phyloP scores from a whole-genome alignment of 495 filamentous ascomycete species.

The Lophiotrema nucula region DNA sequence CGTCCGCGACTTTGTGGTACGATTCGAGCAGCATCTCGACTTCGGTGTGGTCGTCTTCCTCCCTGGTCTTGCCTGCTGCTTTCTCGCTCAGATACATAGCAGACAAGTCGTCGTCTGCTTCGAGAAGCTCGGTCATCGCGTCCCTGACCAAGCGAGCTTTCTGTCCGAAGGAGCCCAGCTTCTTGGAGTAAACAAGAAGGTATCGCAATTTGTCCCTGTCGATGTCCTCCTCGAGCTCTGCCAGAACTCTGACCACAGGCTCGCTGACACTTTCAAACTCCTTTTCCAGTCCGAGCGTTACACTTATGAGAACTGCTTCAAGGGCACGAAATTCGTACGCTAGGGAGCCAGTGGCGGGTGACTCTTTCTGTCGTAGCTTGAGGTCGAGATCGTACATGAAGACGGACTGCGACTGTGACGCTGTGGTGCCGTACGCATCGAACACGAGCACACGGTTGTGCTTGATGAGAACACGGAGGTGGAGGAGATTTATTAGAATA shows the following conservation, averaged over 20 bases:
- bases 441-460: constrained; percentile 90
- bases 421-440: constrained; percentile 90
- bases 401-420: constrained; percentile 89
- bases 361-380: constrained; percentile 55
- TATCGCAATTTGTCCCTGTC: constrained; percentile 90
- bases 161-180: constrained; percentile 94
- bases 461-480: constrained; percentile 92
- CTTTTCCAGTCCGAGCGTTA: constrained; percentile 82
- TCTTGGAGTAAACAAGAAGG: constrained; percentile 89
- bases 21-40: constrained; percentile 95
- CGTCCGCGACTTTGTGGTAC: constrained; percentile 96
- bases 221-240: constrained; percentile 94
- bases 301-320: constrained; percentile 77
- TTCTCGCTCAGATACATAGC: constrained; percentile 95
- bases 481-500: constrained; percentile 91
- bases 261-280: constrained; percentile 92
- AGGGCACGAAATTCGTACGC: constrained; percentile 73
- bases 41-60: constrained; percentile 90
- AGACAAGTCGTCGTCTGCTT: constrained; percentile 93
- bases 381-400: constrained; percentile 90
- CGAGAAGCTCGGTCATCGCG: constrained; percentile 92
- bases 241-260: constrained; percentile 82
- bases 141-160: constrained; percentile 93
- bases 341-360: constrained; percentile 51
- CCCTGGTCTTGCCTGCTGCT: constrained; percentile 65